These are phyloP conservation scores for Colletotrichum sp. DNA, from an alignment of 2,329 filamentous ascomycete genomes.

Conservation along the genomic window DNA sequence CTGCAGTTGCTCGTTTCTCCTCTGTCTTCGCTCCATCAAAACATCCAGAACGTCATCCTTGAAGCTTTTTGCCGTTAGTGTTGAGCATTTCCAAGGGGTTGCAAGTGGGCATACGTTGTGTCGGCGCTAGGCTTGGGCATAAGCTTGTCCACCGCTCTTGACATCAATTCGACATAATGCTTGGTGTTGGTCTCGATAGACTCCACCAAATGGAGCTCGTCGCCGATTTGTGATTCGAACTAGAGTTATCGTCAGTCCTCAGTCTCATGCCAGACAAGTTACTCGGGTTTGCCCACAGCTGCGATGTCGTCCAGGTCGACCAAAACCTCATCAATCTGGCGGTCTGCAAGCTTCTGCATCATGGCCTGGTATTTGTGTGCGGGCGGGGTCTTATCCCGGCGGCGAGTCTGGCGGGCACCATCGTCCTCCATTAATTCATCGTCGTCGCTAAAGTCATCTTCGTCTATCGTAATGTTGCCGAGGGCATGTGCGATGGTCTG, in stretches of 20 bases:
- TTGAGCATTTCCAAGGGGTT: not conserved
- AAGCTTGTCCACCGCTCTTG: slow-evolving; percentile 83
- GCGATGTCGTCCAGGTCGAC: slow-evolving; percentile 91
- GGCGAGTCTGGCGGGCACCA: slow-evolving; percentile 57
- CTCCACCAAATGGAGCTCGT: slow-evolving; percentile 75
- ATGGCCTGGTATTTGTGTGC: slow-evolving; percentile 89
- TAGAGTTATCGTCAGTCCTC: slow-evolving; percentile 52
- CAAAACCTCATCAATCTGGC: slow-evolving; percentile 75
- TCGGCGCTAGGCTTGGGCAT: slow-evolving; percentile 82
- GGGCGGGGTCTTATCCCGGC: slow-evolving; percentile 55
- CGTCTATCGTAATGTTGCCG: slow-evolving; percentile 83
- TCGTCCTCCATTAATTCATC: slow-evolving; percentile 92
- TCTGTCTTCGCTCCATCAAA: slow-evolving; percentile 89
- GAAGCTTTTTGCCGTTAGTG: slow-evolving; percentile 62
- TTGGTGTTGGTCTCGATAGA: slow-evolving; percentile 91
- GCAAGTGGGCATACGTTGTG: slow-evolving; percentile 63
- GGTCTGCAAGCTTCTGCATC: slow-evolving; percentile 86
- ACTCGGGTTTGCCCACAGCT: slow-evolving; percentile 65
- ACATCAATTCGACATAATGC: slow-evolving; percentile 93
- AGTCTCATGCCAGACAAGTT: slow-evolving; percentile 78
- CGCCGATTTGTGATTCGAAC: slow-evolving; percentile 77
- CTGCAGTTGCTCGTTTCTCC: slow-evolving; percentile 79
- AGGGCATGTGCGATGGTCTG: slow-evolving; percentile 81
- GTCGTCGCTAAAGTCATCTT: slow-evolving; percentile 85
- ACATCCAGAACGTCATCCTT: slow-evolving; percentile 98